Evolutionary conservation across 768 basidiomycete genomes (phyloP).

Genomic region (Russula dissimulans): DNA sequence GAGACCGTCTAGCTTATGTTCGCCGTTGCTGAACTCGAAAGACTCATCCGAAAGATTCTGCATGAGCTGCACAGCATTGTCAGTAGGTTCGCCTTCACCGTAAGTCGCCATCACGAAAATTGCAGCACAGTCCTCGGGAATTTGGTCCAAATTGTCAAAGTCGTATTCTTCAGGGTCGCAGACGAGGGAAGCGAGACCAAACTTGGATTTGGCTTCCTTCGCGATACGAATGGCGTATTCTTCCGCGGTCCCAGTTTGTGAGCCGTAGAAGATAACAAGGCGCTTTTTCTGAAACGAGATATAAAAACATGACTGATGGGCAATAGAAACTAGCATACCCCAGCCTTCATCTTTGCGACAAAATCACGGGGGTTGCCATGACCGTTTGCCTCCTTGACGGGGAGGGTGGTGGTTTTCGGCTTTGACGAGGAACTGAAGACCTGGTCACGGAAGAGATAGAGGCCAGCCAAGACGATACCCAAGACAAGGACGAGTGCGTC

Average conservation of each 20-base stretch:
- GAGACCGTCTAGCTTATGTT: slow-evolving; percentile 66
- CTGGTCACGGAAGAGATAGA: slow-evolving; percentile 79
- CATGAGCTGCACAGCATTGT: slow-evolving; percentile 92
- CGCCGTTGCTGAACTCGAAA: slow-evolving; percentile 79
- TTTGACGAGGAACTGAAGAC: slow-evolving; percentile 55
- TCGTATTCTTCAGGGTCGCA: slow-evolving; percentile 99
- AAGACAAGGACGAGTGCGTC: slow-evolving; percentile 66
- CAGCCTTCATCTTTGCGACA: slow-evolving; percentile 87
- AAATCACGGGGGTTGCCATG: slow-evolving; percentile 90
- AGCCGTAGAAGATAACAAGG: slow-evolving; percentile 94
- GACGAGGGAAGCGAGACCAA: slow-evolving; percentile 89
- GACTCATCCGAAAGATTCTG: slow-evolving; percentile 82
- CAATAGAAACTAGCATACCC: slow-evolving; percentile 44
- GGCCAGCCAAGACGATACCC: slow-evolving; percentile 65
- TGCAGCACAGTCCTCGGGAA: slow-evolving; percentile 79
- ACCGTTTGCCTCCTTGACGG: slow-evolving; percentile 39
- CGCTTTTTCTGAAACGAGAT: slow-evolving; percentile 72
- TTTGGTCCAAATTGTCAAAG: slow-evolving; percentile 87
- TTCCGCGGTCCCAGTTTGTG: slow-evolving; percentile 97
- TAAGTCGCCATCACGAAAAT: slow-evolving; percentile 98
- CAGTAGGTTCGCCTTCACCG: slow-evolving; percentile 97
- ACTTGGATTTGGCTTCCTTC: slow-evolving; percentile 96
- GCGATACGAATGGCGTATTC: slow-evolving; percentile 96
- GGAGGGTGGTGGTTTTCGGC: slow-evolving; percentile 43
- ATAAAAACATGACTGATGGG: slow-evolving; percentile 4